Evolutionary conservation across 257 asterid species (phyloP).

Genomic region (Solanum pinnatisectum): DNA sequence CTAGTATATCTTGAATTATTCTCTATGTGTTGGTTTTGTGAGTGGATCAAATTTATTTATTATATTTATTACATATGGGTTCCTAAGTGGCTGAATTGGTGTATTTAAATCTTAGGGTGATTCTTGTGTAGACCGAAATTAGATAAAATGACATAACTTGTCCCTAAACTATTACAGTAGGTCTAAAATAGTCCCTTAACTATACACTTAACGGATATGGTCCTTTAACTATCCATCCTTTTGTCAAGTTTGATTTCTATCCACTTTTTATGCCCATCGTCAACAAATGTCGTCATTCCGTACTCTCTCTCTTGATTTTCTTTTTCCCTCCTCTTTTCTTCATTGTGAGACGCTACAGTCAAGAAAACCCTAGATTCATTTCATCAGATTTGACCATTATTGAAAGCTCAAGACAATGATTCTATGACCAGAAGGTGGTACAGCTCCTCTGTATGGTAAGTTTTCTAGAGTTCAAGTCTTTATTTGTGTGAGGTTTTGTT

Average conservation of each 20-base stretch:
- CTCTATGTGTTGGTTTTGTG: too few species aligned
- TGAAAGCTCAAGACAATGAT: not conserved
- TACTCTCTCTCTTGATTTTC: not conserved
- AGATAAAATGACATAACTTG: too few species aligned
- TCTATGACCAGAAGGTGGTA: not conserved
- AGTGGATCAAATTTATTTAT: too few species aligned
- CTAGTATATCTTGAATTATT: too few species aligned
- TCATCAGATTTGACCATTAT: not conserved
- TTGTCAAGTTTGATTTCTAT: not conserved
- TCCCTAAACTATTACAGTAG: not conserved
- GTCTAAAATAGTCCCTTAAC: not conserved
- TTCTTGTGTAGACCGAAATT: too few species aligned
- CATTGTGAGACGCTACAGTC: not conserved
- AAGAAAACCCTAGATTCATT: too few species aligned
- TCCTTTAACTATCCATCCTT: not conserved
- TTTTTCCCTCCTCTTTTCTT: not conserved
- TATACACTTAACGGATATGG: too few species aligned
- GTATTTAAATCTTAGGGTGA: too few species aligned
- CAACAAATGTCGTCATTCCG: not conserved
- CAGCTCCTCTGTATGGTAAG: not conserved
- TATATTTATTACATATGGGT: too few species aligned
- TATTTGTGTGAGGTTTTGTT: not conserved
- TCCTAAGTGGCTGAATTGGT: too few species aligned
- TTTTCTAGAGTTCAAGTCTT: not conserved
- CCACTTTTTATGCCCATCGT: too few species aligned